These are phyloP conservation scores for Ophiostoma quercus DNA, from an alignment of 2,329 filamentous ascomycete genomes.

Conservation along the genomic window DNA sequence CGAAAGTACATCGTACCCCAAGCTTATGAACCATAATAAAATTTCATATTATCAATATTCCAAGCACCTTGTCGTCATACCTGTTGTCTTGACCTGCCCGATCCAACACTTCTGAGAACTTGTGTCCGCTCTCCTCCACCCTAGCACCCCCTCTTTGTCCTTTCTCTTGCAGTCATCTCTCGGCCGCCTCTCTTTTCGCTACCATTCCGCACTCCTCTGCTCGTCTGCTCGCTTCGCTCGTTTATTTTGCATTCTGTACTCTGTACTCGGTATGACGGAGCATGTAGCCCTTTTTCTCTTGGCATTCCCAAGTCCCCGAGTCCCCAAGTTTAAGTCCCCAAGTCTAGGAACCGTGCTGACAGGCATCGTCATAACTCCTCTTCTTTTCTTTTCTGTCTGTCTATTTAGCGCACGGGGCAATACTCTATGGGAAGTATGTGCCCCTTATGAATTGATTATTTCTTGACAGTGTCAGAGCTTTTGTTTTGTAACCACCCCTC, in stretches of 20 bases:
- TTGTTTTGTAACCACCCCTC: background rate
- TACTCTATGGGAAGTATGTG: background rate
- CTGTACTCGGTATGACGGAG: background rate
- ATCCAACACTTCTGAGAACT: background rate
- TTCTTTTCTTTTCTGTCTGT: background rate
- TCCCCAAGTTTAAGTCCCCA: too few species aligned
- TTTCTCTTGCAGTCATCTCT: too few species aligned
- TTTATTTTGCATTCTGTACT: background rate
- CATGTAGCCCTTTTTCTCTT: slow-evolving; percentile 7
- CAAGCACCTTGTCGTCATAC: slow-evolving; percentile 4
- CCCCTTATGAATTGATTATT: background rate
- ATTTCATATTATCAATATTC: background rate
- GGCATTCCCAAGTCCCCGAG: background rate
- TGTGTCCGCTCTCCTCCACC: background rate
- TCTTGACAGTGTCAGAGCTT: background rate
- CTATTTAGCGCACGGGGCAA: background rate
- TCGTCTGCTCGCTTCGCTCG: background rate
- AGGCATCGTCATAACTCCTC: background rate
- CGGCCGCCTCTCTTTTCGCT: background rate
- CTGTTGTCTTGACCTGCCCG: slow-evolving; percentile 1
- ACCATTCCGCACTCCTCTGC: background rate
- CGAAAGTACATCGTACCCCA: too few species aligned
- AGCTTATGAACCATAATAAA: background rate
- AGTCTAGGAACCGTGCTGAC: background rate
- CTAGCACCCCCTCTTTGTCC: background rate